phyloP scores from a whole-genome alignment of 169 alveolate species.

The Babesia sp. region DNA sequence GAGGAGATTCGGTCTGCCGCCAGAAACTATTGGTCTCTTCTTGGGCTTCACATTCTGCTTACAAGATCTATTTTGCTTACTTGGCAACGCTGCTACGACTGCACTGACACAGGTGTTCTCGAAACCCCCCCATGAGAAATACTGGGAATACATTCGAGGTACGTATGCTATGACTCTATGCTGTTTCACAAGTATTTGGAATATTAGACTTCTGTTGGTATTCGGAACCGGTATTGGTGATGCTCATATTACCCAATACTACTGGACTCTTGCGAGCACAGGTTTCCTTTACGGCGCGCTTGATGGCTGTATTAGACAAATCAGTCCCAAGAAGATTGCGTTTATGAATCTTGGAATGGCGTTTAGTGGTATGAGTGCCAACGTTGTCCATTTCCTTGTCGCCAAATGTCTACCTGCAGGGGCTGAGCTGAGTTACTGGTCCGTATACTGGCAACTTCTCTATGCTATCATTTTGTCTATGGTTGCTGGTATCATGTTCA shows the following conservation, averaged over 20 bases:
- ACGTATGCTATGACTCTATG: constrained; percentile 18
- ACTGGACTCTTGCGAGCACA: constrained; percentile 25
- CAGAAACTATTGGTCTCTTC: constrained; percentile 16
- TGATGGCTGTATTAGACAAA: neutral
- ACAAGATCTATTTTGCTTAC: neutral
- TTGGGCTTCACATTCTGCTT: constrained; percentile 13
- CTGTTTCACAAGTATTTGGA: neutral
- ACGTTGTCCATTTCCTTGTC: neutral
- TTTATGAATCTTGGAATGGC: neutral
- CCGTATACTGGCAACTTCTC: constrained; percentile 4
- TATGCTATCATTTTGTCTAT: neutral
- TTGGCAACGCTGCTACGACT: neutral
- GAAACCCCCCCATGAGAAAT: neutral
- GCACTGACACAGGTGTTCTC: neutral
- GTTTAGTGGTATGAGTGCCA: constrained; percentile 2
- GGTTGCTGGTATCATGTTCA: constrained; percentile 20
- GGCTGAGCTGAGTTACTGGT: constrained; percentile 19
- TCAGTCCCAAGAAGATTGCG: neutral
- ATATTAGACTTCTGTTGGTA: constrained; percentile 6
- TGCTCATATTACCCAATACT: constrained; percentile 11
- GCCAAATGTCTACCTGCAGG: neutral
- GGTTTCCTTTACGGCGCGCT: constrained; percentile 23
- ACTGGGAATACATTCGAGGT: constrained; percentile 8
- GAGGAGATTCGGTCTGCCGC: constrained; percentile 25
- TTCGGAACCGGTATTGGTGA: constrained; percentile 30